Evolutionary conservation across 169 alveolate genomes (phyloP), one percentile per base, ranked within the genome.

Genomic region (Cryptosporidium tyzzeri): DNA sequence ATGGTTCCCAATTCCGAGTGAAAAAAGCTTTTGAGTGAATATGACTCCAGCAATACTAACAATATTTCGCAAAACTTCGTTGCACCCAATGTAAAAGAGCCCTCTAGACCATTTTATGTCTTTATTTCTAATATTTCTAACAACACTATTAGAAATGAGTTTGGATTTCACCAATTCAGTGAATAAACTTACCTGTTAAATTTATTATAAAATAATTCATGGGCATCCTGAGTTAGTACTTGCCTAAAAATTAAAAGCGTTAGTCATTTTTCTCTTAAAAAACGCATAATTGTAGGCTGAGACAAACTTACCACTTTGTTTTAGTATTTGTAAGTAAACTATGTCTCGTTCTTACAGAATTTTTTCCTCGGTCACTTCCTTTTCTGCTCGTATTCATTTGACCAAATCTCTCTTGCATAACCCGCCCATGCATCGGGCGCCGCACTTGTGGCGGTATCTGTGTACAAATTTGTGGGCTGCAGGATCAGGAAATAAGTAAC

Each of bases 401-500:
- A 70, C 65, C 1, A 44, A 39, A 41, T 70, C 65, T 45, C 6
- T 2, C 33, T 44, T 18, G 37, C 39, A 23, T 70, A 21, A 23
- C 84, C 84, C 65, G 62, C 84, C 62, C 67, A 41, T 37, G 84
- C 65, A 70, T 70, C 23, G 29, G 23, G 84, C 84, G 84, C 73
- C 73, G n/a, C 31, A 4, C 1, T 18, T 53, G 9, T 21, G 70
- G 86, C 70, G 86, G 86, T 73, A 73, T 73, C 58, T 71, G 23
- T 37, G 31, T 41, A 45, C 44, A 53, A 73, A 53, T n/a, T 59
- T 73, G 86, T 73, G 86, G 86, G 86, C 55, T 73, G 35, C 59
- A 73, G 55, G 86, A 73, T 73, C 86, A 73, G 70, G 68, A 73
- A 73, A 73, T 73, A 73, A 73, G 86, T 73, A 73, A 73, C 86